Base-by-base conservation (phyloP, 2,329 filamentous ascomycete genomes). In the Fusarium nanum region DNA sequence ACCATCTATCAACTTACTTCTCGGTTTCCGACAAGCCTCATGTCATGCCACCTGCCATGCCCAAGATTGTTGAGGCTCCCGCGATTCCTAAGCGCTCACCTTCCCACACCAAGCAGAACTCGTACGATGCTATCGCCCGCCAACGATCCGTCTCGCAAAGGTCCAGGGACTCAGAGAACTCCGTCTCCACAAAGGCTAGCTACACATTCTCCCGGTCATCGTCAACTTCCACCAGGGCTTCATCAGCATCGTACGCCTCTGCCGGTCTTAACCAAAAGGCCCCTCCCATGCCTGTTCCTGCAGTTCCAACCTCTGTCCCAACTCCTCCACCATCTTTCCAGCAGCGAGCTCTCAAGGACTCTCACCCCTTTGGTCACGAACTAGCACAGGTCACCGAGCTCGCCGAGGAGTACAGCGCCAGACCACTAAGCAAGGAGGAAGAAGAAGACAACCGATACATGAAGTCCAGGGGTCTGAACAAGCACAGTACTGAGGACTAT, bases 361-460 rank as follows among this genome's bases (percentile, higher is more conserved):
- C 81, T 47, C 89, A 96, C 78, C 95, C 95, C 0, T 98, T 98
- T 75, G 93, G 93, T 56, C 90, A 91, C 53, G 96, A 99, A 81
- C 84, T 98, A 56, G 93, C 93, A 60, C 92, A 98, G 81, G 93
- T 98, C 25, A 93, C 94, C 56, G 96, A 98, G 81, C 87, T 98
- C 18, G 95, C 92, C 0, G 96, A 98, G 81, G 94, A 98, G 80
- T 95, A 93, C 73, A 89, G 89, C 44, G 85, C 89, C 30, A 86
- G 87, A 68, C 85, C 88, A 40, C 85, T 67, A 81, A 78, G 87
- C 64, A 85, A 86, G n/a, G 83, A 89, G 47, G 82, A 90, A 41
- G 91, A 94, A 46, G 92, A 93, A 58, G 80, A 82, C 53, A 87
- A 93, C 75, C 84, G 88, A 71, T 88, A 91, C 63, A 88, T 98